Evolutionary conservation across 805 yeast species (phyloP).

Genomic region (Saccharomycopsis fibuligera): DNA sequence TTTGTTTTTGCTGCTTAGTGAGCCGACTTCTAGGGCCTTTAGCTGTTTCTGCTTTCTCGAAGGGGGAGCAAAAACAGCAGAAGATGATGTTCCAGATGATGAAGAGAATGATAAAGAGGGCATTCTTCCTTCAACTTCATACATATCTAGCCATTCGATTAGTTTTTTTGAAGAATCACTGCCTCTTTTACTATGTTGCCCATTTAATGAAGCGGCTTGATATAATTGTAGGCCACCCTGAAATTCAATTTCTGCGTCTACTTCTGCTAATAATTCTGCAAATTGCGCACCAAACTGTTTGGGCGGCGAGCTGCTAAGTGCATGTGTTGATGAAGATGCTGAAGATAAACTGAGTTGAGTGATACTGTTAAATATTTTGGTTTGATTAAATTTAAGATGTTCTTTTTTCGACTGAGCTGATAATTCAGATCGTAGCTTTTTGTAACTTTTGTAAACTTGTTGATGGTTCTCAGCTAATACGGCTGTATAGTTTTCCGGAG

Average conservation of each 20-base stretch:
- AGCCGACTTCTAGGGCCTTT: slow-evolving; percentile 77
- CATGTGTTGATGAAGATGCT: too few relatives aligned
- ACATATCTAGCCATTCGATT: slow-evolving; percentile 59
- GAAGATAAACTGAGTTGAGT: not conserved
- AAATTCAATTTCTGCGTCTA: slow-evolving; percentile 54
- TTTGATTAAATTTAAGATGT: not conserved
- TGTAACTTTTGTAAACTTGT: not conserved
- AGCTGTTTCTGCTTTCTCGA: slow-evolving; percentile 11
- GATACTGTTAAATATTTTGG: slow-evolving; percentile 3
- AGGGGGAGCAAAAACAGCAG: too few relatives aligned
- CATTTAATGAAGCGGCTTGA: slow-evolving; percentile 80
- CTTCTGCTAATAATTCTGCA: slow-evolving; percentile 43
- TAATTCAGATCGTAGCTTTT: not conserved
- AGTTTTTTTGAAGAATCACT: slow-evolving; percentile 86
- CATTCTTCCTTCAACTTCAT: slow-evolving; percentile 16
- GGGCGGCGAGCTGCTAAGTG: too few relatives aligned
- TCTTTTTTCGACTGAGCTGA: not conserved
- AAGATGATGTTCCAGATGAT: too few relatives aligned
- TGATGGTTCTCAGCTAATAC: not conserved
- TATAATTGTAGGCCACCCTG: slow-evolving; percentile 76
- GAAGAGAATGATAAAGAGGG: too few relatives aligned
- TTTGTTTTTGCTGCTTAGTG: slow-evolving; percentile 59
- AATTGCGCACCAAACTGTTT: not conserved
- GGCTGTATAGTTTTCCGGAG: not conserved
- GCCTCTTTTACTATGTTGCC: slow-evolving; percentile 73